Percentiles rank a stretch among this genome's conserved stretches.
These are phyloP conservation scores for Dactylorhiza incarnata DNA, from an alignment of 106 monocot genomes.

Conservation along the genomic window DNA sequence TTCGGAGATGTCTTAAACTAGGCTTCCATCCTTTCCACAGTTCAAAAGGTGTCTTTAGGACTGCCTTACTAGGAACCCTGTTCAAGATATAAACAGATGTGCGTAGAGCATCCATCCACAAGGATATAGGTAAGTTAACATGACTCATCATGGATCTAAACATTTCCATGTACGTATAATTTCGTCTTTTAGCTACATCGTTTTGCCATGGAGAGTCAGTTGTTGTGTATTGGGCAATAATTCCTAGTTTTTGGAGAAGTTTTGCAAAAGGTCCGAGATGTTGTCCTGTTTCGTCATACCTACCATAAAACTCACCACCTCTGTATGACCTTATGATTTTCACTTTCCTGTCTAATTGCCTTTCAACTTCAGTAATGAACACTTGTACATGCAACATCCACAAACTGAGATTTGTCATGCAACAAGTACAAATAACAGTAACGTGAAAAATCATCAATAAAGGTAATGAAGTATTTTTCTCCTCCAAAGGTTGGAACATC, in stretches of 20 bases:
- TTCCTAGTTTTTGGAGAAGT: constrained; percentile 3
- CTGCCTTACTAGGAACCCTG: constrained; percentile 5
- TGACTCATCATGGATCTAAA: constrained; percentile 6
- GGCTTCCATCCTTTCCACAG: neutral
- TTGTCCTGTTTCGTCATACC: constrained; percentile 7
- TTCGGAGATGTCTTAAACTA: constrained; percentile 1
- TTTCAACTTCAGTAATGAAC: constrained; percentile 1
- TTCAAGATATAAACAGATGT: neutral
- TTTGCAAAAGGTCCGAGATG: constrained; percentile 9
- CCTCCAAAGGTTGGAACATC: constrained; percentile 5
- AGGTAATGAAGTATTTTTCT: constrained; percentile 14
- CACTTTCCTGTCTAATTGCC: constrained; percentile 13
- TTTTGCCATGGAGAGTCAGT: neutral
- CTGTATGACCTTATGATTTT: constrained; percentile 10
- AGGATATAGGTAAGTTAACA: neutral
- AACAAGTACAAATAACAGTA: constrained; percentile 9
- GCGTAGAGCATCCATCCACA: constrained; percentile 11
- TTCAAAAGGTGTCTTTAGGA: constrained; percentile 10
- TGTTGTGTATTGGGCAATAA: constrained; percentile 3
- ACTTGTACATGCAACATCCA: neutral
- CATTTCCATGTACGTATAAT: constrained; percentile 5
- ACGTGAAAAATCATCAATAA: constrained; percentile 13
- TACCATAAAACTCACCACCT: constrained; percentile 16
- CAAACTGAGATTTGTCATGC: constrained; percentile 5
- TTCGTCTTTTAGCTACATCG: neutral